These are phyloP conservation scores for Candida hungchunana DNA, from an alignment of 805 yeast species.

Conservation along the genomic window DNA sequence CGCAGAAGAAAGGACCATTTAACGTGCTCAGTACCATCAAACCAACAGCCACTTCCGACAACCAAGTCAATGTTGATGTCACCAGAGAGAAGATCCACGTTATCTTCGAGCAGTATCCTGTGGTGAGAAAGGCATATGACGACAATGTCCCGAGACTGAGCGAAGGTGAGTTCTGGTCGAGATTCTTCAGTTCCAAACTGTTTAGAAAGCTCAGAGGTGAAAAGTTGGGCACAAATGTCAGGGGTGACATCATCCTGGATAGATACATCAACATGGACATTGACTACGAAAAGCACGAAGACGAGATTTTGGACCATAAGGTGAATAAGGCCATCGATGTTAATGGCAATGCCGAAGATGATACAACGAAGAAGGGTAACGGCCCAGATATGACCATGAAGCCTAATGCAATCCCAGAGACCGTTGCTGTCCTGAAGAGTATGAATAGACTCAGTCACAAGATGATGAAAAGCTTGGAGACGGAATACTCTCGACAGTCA, in stretches of 20 bases:
- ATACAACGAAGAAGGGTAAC: constrained; percentile 63
- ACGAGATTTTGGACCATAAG: constrained; percentile 37
- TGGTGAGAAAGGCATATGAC: constrained; percentile 81
- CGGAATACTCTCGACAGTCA: constrained; percentile 35
- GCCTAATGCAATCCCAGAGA: constrained; percentile 54
- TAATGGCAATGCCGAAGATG: constrained; percentile 77
- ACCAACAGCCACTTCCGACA: constrained; percentile 90
- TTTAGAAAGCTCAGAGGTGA: constrained; percentile 90
- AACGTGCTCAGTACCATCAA: constrained; percentile 91
- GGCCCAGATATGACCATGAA: constrained; percentile 88
- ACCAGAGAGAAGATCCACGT: constrained; percentile 87
- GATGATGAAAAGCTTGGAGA: constrained; percentile 58
- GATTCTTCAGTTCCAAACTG: constrained; percentile 87
- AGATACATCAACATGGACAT: constrained; percentile 72
- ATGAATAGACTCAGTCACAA: constrained; percentile 86
- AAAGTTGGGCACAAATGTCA: constrained; percentile 63
- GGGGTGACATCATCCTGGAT: constrained; percentile 84
- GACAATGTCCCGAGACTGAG: constrained; percentile 86
- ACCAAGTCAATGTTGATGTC: constrained; percentile 87
- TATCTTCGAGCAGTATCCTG: constrained; percentile 89
- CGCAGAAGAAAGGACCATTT: constrained; percentile 89
- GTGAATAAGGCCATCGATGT: constrained; percentile 75
- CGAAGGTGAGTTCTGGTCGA: constrained; percentile 94
- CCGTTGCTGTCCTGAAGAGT: constrained; percentile 72
- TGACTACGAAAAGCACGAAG: constrained; percentile 45